Conservation (phyloP, 2,329 filamentous ascomycete genomes). For the Talaromyces verruculosus region DNA sequence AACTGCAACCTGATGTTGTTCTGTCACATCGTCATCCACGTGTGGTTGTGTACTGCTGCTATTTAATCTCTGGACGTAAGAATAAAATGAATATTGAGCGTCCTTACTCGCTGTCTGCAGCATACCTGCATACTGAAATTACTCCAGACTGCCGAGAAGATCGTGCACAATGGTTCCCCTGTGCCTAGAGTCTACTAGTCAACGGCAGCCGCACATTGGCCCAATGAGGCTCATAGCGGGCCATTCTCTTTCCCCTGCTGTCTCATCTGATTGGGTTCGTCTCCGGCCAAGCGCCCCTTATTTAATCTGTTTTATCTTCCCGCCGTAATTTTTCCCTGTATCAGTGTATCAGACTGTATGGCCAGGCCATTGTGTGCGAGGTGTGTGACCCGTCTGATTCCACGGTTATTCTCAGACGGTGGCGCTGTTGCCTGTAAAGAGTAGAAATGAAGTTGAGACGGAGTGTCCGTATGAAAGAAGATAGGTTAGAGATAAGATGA, state of each 20-base stretch:
- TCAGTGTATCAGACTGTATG: not conserved
- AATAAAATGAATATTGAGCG: not conserved
- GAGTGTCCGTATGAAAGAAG: not conserved
- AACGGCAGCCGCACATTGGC: not conserved
- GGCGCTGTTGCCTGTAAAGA: not conserved
- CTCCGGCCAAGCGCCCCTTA: not conserved
- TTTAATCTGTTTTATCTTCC: not conserved
- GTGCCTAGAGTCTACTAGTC: not conserved
- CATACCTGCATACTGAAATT: not conserved
- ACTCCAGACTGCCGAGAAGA: not conserved
- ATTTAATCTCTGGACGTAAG: not conserved
- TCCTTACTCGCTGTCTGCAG: not conserved
- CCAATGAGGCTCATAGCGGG: slow-evolving; percentile 5
- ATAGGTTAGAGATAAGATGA: not conserved
- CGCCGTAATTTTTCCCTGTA: not conserved
- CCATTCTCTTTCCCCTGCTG: not conserved
- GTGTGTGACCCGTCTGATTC: not conserved
- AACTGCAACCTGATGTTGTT: not conserved
- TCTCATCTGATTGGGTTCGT: not conserved
- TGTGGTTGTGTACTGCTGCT: not conserved
- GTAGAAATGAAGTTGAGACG: not conserved
- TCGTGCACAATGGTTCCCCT: not conserved
- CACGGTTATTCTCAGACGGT: slow-evolving; percentile 2
- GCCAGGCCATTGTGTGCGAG: not conserved
- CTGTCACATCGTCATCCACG: not conserved